Evolutionary conservation across 306 rosid genomes (phyloP).

Genomic region (Glycine latifolia): DNA sequence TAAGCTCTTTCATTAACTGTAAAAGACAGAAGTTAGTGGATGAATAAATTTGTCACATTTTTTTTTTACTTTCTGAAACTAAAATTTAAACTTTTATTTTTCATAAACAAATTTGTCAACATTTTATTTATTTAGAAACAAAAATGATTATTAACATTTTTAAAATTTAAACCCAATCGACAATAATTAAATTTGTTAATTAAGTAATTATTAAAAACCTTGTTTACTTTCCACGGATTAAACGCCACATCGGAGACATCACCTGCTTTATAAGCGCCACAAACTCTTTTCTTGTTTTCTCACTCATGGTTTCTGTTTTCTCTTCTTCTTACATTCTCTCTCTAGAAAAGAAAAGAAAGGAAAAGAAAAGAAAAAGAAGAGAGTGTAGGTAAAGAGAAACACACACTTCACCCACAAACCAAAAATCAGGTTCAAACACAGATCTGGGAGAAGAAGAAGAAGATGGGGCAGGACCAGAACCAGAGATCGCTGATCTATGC

Average conservation of each 20-base stretch:
- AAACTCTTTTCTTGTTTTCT: slow-evolving; percentile 32
- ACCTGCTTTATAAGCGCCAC: slow-evolving; percentile 52
- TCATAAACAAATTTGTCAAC: no score
- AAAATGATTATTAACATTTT: no score
- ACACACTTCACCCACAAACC: neutral
- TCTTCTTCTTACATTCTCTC: slow-evolving; percentile 36
- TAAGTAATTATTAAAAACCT: no score
- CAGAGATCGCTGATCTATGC: slow-evolving; percentile 94
- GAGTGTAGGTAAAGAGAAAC: slow-evolving; percentile 14
- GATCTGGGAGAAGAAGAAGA: slow-evolving; percentile 44
- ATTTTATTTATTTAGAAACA: no score
- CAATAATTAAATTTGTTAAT: no score
- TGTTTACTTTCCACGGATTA: neutral
- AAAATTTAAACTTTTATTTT: no score
- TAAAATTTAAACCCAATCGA: neutral
- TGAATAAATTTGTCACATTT: no score
- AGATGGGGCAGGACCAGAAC: slow-evolving; percentile 65
- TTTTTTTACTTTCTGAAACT: no score
- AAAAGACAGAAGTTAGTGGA: no score
- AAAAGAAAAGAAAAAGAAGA: slow-evolving; percentile 19
- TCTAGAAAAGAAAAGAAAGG: neutral
- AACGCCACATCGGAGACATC: slow-evolving; percentile 32
- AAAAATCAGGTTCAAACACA: slow-evolving; percentile 24
- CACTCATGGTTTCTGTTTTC: slow-evolving; percentile 27
- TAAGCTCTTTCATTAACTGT: no score